phyloP scores from a whole-genome alignment of 2,329 filamentous ascomycete species.

The Aspergillus tubingensis region DNA sequence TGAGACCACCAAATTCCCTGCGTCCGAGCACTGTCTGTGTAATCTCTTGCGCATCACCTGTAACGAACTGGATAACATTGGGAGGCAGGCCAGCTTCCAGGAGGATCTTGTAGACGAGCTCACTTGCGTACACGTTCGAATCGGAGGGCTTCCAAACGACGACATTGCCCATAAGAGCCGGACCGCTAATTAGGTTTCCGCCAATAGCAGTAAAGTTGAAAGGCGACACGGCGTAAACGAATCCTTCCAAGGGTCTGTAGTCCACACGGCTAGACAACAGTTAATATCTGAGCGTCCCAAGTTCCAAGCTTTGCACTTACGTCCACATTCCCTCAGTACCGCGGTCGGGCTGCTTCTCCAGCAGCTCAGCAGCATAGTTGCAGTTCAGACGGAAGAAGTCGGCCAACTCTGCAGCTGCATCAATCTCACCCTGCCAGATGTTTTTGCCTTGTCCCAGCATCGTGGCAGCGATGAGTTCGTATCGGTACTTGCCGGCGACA shows the following conservation, averaged over 20 bases:
- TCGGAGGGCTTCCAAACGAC: constrained; percentile 96
- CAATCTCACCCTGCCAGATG: constrained; percentile 95
- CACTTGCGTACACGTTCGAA: constrained; percentile 80
- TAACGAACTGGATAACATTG: constrained; percentile 90
- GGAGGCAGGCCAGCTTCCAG: constrained; percentile 84
- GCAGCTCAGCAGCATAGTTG: constrained; percentile 84
- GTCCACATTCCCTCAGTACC: constrained; percentile 87
- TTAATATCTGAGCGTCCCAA: not conserved
- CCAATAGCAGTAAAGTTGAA: constrained; percentile 98
- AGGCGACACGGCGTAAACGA: constrained; percentile 88
- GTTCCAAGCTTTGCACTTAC: constrained; percentile 34
- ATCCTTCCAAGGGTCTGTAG: constrained; percentile 85
- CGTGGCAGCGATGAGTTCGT: constrained; percentile 90
- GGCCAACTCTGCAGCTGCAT: constrained; percentile 82
- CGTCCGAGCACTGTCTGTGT: constrained; percentile 75
- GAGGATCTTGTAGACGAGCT: constrained; percentile 86
- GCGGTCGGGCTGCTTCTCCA: constrained; percentile 79
- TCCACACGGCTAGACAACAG: constrained; percentile 65
- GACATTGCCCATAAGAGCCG: constrained; percentile 89
- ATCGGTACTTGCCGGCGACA: constrained; percentile 84
- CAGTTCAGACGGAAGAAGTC: constrained; percentile 71
- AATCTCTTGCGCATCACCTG: constrained; percentile 80
- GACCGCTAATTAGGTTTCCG: constrained; percentile 78
- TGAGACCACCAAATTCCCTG: constrained; percentile 77
- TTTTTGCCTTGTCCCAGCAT: constrained; percentile 98